Evolutionary conservation across 2,329 filamentous ascomycete species (phyloP).

Genomic region (Sporothrix brasiliensis): DNA sequence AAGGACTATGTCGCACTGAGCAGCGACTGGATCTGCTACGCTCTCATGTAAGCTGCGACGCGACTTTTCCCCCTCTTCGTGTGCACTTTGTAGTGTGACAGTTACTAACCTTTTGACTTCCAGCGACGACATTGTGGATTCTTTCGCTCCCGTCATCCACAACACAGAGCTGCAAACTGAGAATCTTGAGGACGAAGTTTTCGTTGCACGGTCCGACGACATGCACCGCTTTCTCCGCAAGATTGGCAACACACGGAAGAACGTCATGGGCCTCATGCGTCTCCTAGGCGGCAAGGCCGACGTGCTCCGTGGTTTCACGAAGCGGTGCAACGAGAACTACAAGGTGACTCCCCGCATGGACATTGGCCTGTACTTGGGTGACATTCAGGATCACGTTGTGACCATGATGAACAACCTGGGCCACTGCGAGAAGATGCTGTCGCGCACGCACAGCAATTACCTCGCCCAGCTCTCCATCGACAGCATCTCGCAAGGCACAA

Average conservation of each 20-base stretch:
- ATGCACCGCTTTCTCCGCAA: slow-evolving; percentile 83
- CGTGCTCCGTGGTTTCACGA: slow-evolving; percentile 95
- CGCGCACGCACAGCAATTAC: slow-evolving; percentile 92
- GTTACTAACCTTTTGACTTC: slow-evolving; percentile 37
- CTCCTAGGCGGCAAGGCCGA: slow-evolving; percentile 97
- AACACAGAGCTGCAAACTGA: slow-evolving; percentile 88
- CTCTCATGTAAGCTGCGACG: slow-evolving; percentile 71
- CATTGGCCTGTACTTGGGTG: slow-evolving; percentile 92
- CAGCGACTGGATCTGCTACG: slow-evolving; percentile 99
- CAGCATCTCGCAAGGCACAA: slow-evolving; percentile 83
- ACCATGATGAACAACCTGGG: slow-evolving; percentile 97
- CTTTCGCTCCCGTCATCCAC: slow-evolving; percentile 85
- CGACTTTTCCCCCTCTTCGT: not conserved
- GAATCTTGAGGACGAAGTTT: slow-evolving; percentile 91
- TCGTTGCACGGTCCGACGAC: slow-evolving; percentile 86
- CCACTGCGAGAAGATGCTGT: slow-evolving; percentile 97
- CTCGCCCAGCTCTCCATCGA: slow-evolving; percentile 92
- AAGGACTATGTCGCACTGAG: slow-evolving; percentile 94
- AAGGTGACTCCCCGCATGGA: slow-evolving; percentile 93
- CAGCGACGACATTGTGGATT: slow-evolving; percentile 95
- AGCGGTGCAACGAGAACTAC: slow-evolving; percentile 98
- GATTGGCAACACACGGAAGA: slow-evolving; percentile 90
- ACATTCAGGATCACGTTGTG: slow-evolving; percentile 98
- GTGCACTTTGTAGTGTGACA: not conserved
- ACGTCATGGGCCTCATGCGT: slow-evolving; percentile 89